phyloP scores from a whole-genome alignment of 441 rosid species.

The Aquilaria agallochum region DNA sequence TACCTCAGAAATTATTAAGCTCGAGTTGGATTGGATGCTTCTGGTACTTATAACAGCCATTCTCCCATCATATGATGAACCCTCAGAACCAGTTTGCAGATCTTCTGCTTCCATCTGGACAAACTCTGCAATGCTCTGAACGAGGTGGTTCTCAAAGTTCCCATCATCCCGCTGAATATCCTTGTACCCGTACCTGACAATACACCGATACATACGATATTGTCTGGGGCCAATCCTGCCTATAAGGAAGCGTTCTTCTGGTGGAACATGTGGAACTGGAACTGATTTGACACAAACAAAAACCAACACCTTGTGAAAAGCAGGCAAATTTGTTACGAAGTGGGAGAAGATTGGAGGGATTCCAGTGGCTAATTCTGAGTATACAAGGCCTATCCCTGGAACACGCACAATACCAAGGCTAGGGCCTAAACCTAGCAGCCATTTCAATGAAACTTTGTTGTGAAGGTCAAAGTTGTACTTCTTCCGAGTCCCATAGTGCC shows the following conservation, averaged over 20 bases:
- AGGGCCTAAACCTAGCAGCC: slow-evolving; percentile 90
- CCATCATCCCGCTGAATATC: slow-evolving; percentile 80
- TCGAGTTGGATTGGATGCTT: slow-evolving; percentile 41
- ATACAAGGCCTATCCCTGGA: slow-evolving; percentile 90
- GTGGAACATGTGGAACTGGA: slow-evolving; percentile 77
- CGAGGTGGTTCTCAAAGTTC: slow-evolving; percentile 75
- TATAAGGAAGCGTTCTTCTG: slow-evolving; percentile 89
- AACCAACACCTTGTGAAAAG: slow-evolving; percentile 82
- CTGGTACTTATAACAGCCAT: slow-evolving; percentile 88
- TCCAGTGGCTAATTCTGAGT: slow-evolving; percentile 87
- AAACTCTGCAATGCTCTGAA: slow-evolving; percentile 92
- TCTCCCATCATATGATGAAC: slow-evolving; percentile 74
- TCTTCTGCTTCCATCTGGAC: slow-evolving; percentile 92
- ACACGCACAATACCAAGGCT: slow-evolving; percentile 95
- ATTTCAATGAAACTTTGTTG: slow-evolving; percentile 86
- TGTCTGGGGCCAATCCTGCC: slow-evolving; percentile 94
- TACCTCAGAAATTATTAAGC: slow-evolving; percentile 47
- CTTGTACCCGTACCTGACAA: slow-evolving; percentile 91
- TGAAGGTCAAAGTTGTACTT: slow-evolving; percentile 87
- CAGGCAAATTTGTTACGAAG: slow-evolving; percentile 90
- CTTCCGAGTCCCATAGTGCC: slow-evolving; percentile 88
- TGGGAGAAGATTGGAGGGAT: slow-evolving; percentile 94
- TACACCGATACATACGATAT: slow-evolving; percentile 93
- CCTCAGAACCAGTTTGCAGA: slow-evolving; percentile 48
- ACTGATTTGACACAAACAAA: slow-evolving; percentile 96